Evolutionary conservation across 2,329 filamentous ascomycete genomes (phyloP), one percentile per base, ranked within the genome.

Genomic region (Nemania sp.): DNA sequence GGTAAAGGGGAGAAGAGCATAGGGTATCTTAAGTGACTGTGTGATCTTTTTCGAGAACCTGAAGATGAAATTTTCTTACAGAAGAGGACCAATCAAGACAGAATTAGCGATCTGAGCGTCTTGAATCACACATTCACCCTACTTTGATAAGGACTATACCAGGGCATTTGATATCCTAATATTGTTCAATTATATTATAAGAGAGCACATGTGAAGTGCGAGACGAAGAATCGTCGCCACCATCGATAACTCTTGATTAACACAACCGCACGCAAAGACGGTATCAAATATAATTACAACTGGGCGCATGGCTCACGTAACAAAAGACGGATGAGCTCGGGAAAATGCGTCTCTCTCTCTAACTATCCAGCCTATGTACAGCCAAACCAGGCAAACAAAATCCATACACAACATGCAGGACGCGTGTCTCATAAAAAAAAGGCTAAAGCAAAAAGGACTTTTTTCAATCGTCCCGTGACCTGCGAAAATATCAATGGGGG

Each of bases 341-440:
- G 48, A 40, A 29, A 53, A 37, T 39, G 47, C 39, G 48, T 43
- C 52, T 63, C 37, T 42, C 3, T 4, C 37, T 42, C 3, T 4
- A 57, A 35, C 42, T 63, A 54, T 60, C 58, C 60, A 60, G 48
- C 54, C 46, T 65, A 63, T 63, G 55, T 63, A 65, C 57, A 65
- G 50, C 60, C 54, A 63, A n/a, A 45, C 47, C 47, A 50, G 51
- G 43, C 54, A 43, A 43, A 65, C 54, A 43, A 43, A 65, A 56
- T 54, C 42, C 54, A 63, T 65, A 51, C 57, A 54, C 54, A 63
- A 59, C 57, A 60, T 58, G 51, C 48, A 56, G 59, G 54, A 57
- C 21, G 54, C 45, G 35, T 54, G 50, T 42, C 58, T 60, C 56
- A 32, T 58, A 58, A 59, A 43, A 60, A 48, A 55, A 60, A 54